Base-by-base conservation (phyloP, 2,329 filamentous ascomycete genomes). In the Cercospora sp. region DNA sequence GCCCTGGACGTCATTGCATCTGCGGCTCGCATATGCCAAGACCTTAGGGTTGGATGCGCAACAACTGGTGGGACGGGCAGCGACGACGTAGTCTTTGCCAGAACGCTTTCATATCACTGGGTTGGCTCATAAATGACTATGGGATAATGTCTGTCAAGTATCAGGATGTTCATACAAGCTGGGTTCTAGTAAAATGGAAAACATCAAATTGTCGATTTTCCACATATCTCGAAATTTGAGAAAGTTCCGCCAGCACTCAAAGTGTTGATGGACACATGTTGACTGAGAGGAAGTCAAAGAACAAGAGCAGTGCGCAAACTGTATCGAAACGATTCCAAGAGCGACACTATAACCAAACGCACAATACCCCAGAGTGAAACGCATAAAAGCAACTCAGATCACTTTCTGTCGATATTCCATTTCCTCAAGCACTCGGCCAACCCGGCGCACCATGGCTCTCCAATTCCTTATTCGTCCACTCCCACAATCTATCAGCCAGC, bases 391-490 rank as follows among this genome's bases (percentile, higher is more conserved):
- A 26, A 26, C 20, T 23, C 53, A 58, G 3, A 28, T n/a, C 53
- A 58, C 7, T 30, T 30, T 58, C 26, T 58, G 26, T 30, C 53
- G 30, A 58, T 30, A 58, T 51, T 13, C 18, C 3, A 60, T 60
- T n/a, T 10, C 59, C 9, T 30, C 23, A 39, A 28, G 18, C 18
- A 53, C 63, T 42, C 30, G 69, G 69, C 69, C 69, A 71, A 7
- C 67, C 67, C 13, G 68, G 65, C 51, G 33, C 69, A 13, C 65
- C 68, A 67, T 67, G 66, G 42, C 20, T n/a, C 26, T 42, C 67
- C 16, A 77, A 45, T 63, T 76, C 71, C 51, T 69, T 69, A 62
- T 75, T 70, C n/a, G 75, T 77, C 74, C 75, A 76, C 9, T 73
- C 64, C 75, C 75, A 77, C 60, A 77, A 51, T 57, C 69, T 67